Conservation (phyloP, 176 grass and related monocot genomes). For the Triticum dicoccoides region DNA sequence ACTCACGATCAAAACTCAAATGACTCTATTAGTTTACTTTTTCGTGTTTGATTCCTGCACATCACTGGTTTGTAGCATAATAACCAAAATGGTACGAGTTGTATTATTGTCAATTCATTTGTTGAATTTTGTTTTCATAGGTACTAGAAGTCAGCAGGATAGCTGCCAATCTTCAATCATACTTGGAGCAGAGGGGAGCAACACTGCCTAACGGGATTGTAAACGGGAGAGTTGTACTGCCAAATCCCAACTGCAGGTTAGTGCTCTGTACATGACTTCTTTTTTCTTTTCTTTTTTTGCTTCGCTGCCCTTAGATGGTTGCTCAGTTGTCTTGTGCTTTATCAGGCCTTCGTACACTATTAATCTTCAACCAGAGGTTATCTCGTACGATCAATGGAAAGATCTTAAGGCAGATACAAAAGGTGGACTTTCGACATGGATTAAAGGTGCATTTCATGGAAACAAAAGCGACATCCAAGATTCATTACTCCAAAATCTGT, state of each 20-base stretch:
- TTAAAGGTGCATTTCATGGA: slow-evolving; percentile 80
- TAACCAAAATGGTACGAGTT: not conserved
- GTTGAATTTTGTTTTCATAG: slow-evolving; percentile 37
- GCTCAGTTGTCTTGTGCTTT: slow-evolving; percentile 16
- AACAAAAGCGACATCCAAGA: slow-evolving; percentile 67
- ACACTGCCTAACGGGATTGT: slow-evolving; percentile 65
- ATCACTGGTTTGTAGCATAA: not conserved
- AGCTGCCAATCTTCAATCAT: slow-evolving; percentile 73
- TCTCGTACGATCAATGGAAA: slow-evolving; percentile 65
- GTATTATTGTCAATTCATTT: slow-evolving; percentile 13
- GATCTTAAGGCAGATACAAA: slow-evolving; percentile 69
- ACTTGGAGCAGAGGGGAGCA: slow-evolving; percentile 84
- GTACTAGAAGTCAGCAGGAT: slow-evolving; percentile 69
- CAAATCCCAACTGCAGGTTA: slow-evolving; percentile 72
- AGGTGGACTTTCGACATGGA: slow-evolving; percentile 73
- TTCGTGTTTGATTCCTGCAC: not conserved
- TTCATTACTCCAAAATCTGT: slow-evolving; percentile 58
- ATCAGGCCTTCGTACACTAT: slow-evolving; percentile 67
- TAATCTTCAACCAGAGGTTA: slow-evolving; percentile 59
- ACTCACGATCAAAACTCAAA: not conserved
- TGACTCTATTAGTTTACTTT: not conserved
- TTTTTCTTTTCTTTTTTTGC: not conserved
- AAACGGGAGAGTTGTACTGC: slow-evolving; percentile 67
- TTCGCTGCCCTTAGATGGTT: not conserved
- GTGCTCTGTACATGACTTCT: not conserved